Evolutionary conservation across 192 early-diverging fungal species (phyloP).

Genomic region (Gamsiella multidivaricata): DNA sequence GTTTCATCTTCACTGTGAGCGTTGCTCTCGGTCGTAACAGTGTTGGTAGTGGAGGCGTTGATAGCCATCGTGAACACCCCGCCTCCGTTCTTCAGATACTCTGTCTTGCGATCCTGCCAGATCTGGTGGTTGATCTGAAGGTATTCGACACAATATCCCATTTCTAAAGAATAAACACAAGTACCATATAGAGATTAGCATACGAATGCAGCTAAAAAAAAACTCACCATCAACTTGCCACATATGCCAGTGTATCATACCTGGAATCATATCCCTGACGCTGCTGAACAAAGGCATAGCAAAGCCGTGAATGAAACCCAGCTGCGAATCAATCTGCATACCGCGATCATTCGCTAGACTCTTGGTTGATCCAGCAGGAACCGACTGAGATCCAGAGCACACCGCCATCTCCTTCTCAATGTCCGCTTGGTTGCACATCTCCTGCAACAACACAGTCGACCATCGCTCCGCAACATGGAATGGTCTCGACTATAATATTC

Average conservation of each 20-base stretch:
- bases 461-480: conserved; percentile 76
- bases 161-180: conserved; percentile 25
- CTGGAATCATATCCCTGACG: conserved; percentile 59
- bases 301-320: conserved; percentile 64
- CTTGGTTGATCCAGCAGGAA: conserved; percentile 64
- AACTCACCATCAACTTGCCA: neutral
- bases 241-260: conserved; percentile 9
- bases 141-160: conserved; percentile 48
- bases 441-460: conserved; percentile 75
- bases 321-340: conserved; percentile 62
- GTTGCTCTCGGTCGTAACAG: no score
- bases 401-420: conserved; percentile 75
- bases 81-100: conserved; percentile 37
- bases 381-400: conserved; percentile 36
- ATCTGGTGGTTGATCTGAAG: conserved; percentile 49
- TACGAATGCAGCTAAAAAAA: no score
- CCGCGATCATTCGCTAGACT: conserved; percentile 63
- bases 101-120: conserved; percentile 51
- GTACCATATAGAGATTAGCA: no score
- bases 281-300: conserved; percentile 63
- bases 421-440: conserved; percentile 77
- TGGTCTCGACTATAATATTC: conserved; percentile 64
- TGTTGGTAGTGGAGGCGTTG: no score
- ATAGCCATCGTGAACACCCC: neutral
- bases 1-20: conserved; percentile 2